A percentile compares a stretch with the other conserved stretches of the same genome.
Conservation (phyloP, 2,329 filamentous ascomycete species). For the Curvularia verruculosa region DNA sequence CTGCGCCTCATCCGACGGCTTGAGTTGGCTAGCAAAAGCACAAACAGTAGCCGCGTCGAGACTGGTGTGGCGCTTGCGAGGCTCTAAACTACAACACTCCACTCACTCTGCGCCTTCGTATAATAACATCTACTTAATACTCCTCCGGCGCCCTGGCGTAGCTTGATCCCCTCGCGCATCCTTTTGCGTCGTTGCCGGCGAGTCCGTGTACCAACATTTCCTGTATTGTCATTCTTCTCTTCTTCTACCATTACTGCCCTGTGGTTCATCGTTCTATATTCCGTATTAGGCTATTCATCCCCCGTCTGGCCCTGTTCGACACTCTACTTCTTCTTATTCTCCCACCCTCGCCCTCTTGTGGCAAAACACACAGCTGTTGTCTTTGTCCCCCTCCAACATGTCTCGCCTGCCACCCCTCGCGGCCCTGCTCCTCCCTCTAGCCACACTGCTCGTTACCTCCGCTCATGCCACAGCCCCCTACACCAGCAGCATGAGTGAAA, state of each 20-base stretch:
- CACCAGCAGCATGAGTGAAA: slow-evolving; percentile 35
- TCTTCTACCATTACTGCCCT: background rate
- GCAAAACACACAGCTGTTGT: background rate
- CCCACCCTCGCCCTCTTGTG: background rate
- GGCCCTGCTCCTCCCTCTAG: slow-evolving; percentile 35
- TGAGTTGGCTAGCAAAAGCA: background rate
- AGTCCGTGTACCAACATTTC: background rate
- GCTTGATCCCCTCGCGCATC: background rate
- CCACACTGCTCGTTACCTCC: slow-evolving; percentile 30
- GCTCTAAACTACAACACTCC: background rate
- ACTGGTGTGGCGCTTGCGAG: background rate
- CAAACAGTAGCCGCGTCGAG: background rate
- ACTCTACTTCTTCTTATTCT: background rate
- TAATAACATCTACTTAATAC: no score
- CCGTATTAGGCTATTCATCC: no score
- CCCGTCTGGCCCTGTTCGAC: background rate
- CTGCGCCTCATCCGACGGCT: background rate
- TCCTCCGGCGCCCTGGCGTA: background rate
- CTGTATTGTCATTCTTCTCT: background rate
- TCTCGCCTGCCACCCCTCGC: slow-evolving; percentile 25
- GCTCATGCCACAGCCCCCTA: slow-evolving; percentile 33
- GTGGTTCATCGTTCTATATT: no score
- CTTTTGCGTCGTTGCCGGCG: background rate
- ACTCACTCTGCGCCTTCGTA: background rate
- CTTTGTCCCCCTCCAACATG: slow-evolving; percentile 14